These are phyloP conservation scores for Emericellopsis atlantica DNA, from an alignment of 2,329 filamentous ascomycete species.

Conservation along the genomic window DNA sequence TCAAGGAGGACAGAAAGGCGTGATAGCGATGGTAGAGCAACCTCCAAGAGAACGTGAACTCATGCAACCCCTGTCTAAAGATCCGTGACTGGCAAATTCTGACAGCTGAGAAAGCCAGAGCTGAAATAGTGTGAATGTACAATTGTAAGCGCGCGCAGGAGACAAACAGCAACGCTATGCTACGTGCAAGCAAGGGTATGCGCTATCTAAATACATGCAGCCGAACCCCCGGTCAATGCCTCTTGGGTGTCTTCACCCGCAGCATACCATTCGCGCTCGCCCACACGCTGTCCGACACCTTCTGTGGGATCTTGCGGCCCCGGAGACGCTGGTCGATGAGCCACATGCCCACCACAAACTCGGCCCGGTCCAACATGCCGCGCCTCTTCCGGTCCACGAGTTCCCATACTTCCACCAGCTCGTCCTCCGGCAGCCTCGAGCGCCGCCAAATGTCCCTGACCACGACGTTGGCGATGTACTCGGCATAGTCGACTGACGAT, in stretches of 20 bases:
- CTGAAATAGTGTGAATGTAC: too few relatives aligned
- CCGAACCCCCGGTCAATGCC: conserved; percentile 6
- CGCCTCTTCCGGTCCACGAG: conserved; percentile 48
- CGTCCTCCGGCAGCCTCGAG: conserved; percentile 53
- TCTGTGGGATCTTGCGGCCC: conserved; percentile 62
- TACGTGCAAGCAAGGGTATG: too few relatives aligned
- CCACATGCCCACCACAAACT: conserved; percentile 79
- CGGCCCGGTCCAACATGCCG: conserved; percentile 49
- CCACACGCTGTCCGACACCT: conserved; percentile 66
- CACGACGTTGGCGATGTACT: conserved; percentile 53
- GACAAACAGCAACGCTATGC: too few relatives aligned
- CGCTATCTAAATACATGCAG: too few relatives aligned
- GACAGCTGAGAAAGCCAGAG: too few relatives aligned
- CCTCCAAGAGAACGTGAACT: too few relatives aligned
- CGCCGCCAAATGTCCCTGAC: conserved; percentile 65
- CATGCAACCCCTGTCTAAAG: too few relatives aligned
- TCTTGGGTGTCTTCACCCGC: conserved; percentile 19
- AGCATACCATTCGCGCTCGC: conserved; percentile 43
- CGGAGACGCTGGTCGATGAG: conserved; percentile 70
- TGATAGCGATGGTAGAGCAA: too few relatives aligned
- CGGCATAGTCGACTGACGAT: conserved; percentile 36
- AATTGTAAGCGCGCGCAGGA: too few relatives aligned
- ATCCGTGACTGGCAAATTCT: too few relatives aligned
- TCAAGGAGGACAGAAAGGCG: conserved; percentile 4
- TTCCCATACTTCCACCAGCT: conserved; percentile 66